A percentile compares a stretch with the other conserved stretches of the same genome.
These are phyloP conservation scores for Pseudogymnoascus sp. DNA, from an alignment of 2,329 filamentous ascomycete genomes.

Conservation along the genomic window DNA sequence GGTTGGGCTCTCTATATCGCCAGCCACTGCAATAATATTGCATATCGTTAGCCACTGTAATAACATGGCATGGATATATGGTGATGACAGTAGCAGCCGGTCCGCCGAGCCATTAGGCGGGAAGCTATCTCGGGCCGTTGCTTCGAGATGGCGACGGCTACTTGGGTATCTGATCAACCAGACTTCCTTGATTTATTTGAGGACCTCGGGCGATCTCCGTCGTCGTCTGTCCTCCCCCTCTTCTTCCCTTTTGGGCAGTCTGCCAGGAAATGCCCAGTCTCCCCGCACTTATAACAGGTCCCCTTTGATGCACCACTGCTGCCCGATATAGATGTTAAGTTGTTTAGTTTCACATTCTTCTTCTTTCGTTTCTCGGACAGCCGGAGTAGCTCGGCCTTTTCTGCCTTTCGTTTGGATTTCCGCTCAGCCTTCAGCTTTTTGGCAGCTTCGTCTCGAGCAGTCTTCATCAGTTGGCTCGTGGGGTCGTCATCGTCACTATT, in stretches of 20 bases:
- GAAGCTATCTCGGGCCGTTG: neutral
- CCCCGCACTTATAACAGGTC: slow-evolving; percentile 52
- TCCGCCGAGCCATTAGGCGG: neutral
- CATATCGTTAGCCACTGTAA: neutral
- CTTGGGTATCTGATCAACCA: neutral
- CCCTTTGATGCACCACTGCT: slow-evolving; percentile 28
- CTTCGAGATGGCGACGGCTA: neutral
- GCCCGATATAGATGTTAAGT: slow-evolving; percentile 52
- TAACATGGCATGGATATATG: slow-evolving; percentile 5
- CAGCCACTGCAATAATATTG: neutral
- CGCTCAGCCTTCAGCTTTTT: slow-evolving; percentile 35
- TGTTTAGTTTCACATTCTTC: slow-evolving; percentile 59
- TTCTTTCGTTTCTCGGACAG: slow-evolving; percentile 52
- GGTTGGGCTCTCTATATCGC: neutral
- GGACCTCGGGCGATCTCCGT: slow-evolving; percentile 5
- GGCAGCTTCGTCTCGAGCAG: slow-evolving; percentile 36
- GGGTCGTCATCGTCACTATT: slow-evolving; percentile 32
- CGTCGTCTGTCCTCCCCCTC: slow-evolving; percentile 9
- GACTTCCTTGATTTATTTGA: slow-evolving; percentile 3
- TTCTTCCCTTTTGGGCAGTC: slow-evolving; percentile 42
- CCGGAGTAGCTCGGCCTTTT: slow-evolving; percentile 39
- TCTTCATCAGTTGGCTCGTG: slow-evolving; percentile 35
- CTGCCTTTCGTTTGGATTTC: slow-evolving; percentile 39
- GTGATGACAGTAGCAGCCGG: neutral
- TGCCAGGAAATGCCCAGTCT: slow-evolving; percentile 49